These are phyloP conservation scores for Phoenix roebelenii DNA, from an alignment of 176 grass and related monocot genomes.

Conservation along the genomic window DNA sequence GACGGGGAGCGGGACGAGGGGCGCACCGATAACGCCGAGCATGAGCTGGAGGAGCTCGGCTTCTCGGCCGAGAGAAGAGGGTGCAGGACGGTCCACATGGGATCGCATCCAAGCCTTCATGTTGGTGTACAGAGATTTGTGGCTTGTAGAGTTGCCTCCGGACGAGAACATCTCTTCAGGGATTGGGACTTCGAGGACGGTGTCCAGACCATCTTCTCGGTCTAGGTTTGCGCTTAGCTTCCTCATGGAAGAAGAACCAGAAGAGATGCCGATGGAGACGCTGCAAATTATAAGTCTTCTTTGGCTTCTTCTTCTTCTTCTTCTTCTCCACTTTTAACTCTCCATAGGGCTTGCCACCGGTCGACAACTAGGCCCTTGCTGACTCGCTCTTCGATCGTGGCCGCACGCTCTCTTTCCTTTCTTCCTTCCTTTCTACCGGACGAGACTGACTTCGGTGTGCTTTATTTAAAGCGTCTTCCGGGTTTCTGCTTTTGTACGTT, in stretches of 20 bases:
- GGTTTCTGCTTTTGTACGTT: no score
- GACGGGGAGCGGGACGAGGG: conserved; percentile 82
- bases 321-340: not conserved
- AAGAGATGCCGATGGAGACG: not conserved
- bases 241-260: conserved; percentile 37
- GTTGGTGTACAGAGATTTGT: conserved; percentile 40
- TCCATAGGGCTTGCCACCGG: conserved; percentile 22
- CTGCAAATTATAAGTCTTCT: not conserved
- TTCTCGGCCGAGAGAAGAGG: conserved; percentile 48
- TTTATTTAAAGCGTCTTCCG: no score
- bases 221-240: conserved; percentile 92
- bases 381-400: conserved; percentile 32
- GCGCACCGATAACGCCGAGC: conserved; percentile 93
- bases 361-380: conserved; percentile 33
- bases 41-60: conserved; percentile 94
- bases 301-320: not conserved
- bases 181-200: conserved; percentile 93
- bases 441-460: no score
- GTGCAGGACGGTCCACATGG: conserved; percentile 35
- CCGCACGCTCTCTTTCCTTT: conserved; percentile 36
- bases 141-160: conserved; percentile 29
- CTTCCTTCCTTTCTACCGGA: not conserved
- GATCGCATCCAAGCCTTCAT: conserved; percentile 85
- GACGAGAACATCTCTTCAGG: conserved; percentile 86
- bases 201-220: conserved; percentile 86